Evolutionary conservation across 345 rosid genomes (phyloP), one percentile per base, ranked within the genome.

Genomic region (Eucalyptus curtisii): DNA sequence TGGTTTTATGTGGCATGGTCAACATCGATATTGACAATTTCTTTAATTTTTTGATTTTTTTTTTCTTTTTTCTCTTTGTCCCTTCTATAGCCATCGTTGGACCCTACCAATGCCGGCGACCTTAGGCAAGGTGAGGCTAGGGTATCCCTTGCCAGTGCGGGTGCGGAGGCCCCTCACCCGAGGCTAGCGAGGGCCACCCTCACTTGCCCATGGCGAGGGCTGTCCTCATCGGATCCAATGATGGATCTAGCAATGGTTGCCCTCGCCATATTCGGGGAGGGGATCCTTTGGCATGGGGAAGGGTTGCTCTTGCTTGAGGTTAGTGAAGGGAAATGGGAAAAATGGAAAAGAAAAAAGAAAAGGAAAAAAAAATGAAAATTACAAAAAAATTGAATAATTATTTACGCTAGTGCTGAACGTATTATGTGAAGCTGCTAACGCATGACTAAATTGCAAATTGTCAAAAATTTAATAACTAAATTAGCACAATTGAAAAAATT

Each of bases 21-120:
- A 4, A 0, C 7, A 7, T 16, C n/a, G 19, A 3, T 1, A 8
- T 64, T 1, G 1, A 31, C 0, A 31, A 16, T 68, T 16, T 16
- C 5, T 68, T 33, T 8, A 15, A 15, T 7, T 66, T 15, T 66
- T 16, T 66, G 3, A 12, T 13, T 66, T 15, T 4, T 31, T 31
- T 66, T 4, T 31, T 15, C 2, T n/a, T n/a, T 66, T 66, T 31
- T 15, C 6, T 16, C 24, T 31, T 31, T 68, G 5, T 33, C 42
- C 12, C 24, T 68, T 16, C 2, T 2, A 6, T 0, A 16, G 24
- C 42, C 24, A 8, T 68, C 5, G 12, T 13, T 15, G 5, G 19
- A 14, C 5, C 37, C 57, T 20, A 52, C 10, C 57, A 52, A 52
- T 52, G 10, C 1, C 8, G 10, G 25, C 2, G 1, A 3, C 57